phyloP scores from a whole-genome alignment of 495 filamentous ascomycete species.

The Penicillium desertorum region DNA sequence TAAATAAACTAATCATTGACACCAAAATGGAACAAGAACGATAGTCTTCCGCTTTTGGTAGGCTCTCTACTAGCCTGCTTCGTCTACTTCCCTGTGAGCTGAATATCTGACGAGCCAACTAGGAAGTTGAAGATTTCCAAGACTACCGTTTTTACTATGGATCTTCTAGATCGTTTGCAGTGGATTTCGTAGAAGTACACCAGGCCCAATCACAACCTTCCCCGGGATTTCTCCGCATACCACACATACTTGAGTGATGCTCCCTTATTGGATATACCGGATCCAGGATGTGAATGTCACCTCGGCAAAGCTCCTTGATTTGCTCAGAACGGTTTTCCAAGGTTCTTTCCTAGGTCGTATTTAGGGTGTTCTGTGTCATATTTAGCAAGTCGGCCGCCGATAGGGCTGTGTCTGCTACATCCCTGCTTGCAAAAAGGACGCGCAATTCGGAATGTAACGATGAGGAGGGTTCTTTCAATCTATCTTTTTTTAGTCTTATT shows the following conservation, averaged over 20 bases:
- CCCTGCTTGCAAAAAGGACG: constrained; percentile 14
- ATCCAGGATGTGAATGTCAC: constrained; percentile 9
- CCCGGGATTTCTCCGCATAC: constrained; percentile 15
- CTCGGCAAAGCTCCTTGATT: constrained; percentile 7
- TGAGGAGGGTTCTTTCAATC: background rate
- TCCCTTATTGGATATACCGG: background rate
- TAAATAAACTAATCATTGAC: too few relatives aligned
- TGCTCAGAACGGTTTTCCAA: background rate
- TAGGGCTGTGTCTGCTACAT: constrained; percentile 3
- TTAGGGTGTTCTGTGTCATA: constrained; percentile 2
- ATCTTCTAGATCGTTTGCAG: constrained; percentile 10
- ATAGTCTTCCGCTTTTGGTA: too few relatives aligned
- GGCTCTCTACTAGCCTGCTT: too few relatives aligned
- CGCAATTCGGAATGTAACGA: constrained; percentile 14
- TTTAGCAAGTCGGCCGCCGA: background rate
- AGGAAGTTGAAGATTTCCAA: too few relatives aligned
- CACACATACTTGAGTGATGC: background rate
- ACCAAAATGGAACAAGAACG: too few relatives aligned
- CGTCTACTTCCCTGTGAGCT: background rate
- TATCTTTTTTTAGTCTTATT: background rate
- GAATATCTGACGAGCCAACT: background rate
- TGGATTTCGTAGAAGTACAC: background rate
- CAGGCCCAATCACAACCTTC: constrained; percentile 6
- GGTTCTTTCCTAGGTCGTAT: background rate
- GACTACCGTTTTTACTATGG: background rate